A percentile compares a stretch with the other conserved stretches of the same genome.
Evolutionary conservation across 2,329 filamentous ascomycete genomes (phyloP).

Genomic region (Aspergillus spinulosporus): DNA sequence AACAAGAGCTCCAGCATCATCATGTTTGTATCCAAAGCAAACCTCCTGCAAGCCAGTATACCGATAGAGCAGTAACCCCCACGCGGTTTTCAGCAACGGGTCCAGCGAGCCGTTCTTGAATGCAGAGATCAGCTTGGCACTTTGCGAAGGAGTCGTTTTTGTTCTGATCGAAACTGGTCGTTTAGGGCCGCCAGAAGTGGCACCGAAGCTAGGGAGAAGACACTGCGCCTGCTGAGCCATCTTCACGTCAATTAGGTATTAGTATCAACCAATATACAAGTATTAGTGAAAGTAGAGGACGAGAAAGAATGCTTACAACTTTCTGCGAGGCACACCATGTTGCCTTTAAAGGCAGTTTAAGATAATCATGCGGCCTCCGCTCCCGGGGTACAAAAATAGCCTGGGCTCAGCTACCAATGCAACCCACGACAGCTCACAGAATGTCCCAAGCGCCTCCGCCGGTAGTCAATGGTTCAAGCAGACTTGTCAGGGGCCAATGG

Average conservation of each 20-base stretch:
- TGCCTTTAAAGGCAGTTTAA: constrained; percentile 16
- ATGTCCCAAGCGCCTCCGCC: constrained; percentile 6
- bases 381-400: constrained; percentile 17
- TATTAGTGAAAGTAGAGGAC: background rate
- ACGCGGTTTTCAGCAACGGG: constrained; percentile 43
- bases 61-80: constrained; percentile 48
- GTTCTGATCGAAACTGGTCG: constrained; percentile 40
- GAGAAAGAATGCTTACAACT: background rate
- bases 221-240: constrained; percentile 36
- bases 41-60: constrained; percentile 52
- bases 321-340: constrained; percentile 6
- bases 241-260: constrained; percentile 12
- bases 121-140: constrained; percentile 33
- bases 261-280: constrained; percentile 9
- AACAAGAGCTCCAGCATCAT: constrained; percentile 23
- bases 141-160: constrained; percentile 31
- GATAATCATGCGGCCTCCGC: constrained; percentile 10
- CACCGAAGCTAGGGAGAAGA: constrained; percentile 38
- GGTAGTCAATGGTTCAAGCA: background rate
- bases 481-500: constrained; percentile 12
- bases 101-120: constrained; percentile 29
- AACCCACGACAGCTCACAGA: constrained; percentile 9
- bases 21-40: constrained; percentile 47
- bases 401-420: constrained; percentile 9
- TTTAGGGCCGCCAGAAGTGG: constrained; percentile 30